Conservation (phyloP, 345 rosid species). For the Triadica sebifera region DNA sequence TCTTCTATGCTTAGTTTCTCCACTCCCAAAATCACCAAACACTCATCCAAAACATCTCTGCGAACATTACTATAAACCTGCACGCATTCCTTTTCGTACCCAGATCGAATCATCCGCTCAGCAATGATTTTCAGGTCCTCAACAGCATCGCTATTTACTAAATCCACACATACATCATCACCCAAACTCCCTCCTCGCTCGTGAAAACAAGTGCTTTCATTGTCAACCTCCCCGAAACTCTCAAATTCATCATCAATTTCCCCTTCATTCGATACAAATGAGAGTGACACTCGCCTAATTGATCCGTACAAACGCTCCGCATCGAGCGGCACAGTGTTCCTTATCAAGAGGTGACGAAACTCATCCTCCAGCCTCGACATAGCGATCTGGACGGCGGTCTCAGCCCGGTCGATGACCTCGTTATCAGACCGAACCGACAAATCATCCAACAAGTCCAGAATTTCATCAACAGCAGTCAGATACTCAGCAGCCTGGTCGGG, state of each 20-base stretch:
- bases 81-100: slow-evolving; percentile 93
- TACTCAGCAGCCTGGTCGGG: slow-evolving; percentile 66
- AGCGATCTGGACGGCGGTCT: slow-evolving; percentile 77
- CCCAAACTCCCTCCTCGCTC: slow-evolving; percentile 86
- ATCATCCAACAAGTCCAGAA: slow-evolving; percentile 52
- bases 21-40: slow-evolving; percentile 65
- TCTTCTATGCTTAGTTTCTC: slow-evolving; percentile 96
- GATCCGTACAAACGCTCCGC: slow-evolving; percentile 75
- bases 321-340: slow-evolving; percentile 79
- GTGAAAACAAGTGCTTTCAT: slow-evolving; percentile 58
- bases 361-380: slow-evolving; percentile 95
- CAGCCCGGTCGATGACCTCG: slow-evolving; percentile 72
- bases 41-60: slow-evolving; percentile 84
- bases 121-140: slow-evolving; percentile 74
- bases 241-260: slow-evolving; percentile 69
- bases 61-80: slow-evolving; percentile 79
- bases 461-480: slow-evolving; percentile 71
- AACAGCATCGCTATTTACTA: slow-evolving; percentile 61
- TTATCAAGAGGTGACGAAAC: slow-evolving; percentile 70
- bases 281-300: slow-evolving; percentile 66
- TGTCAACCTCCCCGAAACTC: slow-evolving; percentile 68
- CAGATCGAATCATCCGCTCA: slow-evolving; percentile 78
- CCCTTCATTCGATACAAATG: slow-evolving; percentile 52
- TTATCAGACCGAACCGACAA: slow-evolving; percentile 44
- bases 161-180: slow-evolving; percentile 73